These are phyloP conservation scores for Hysterium pulicare DNA, from an alignment of 2,329 filamentous ascomycete species.

Conservation along the genomic window DNA sequence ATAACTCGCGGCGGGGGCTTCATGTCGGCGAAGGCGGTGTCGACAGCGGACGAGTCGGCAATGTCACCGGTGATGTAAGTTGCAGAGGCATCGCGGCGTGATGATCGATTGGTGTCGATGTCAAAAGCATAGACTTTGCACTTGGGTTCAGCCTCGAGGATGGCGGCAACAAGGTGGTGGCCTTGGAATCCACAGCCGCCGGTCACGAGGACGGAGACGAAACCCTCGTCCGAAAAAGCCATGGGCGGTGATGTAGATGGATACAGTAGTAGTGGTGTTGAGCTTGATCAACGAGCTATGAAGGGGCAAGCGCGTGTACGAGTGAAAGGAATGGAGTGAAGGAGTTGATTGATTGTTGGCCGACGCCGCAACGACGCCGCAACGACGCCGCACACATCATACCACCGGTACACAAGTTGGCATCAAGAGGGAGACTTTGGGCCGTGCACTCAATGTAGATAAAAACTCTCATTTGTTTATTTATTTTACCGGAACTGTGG, in stretches of 20 bases:
- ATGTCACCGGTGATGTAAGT: conserved; percentile 13
- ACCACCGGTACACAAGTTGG: no score
- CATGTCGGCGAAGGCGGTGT: conserved; percentile 8
- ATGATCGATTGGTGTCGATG: conserved; percentile 9
- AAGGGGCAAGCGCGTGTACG: not conserved
- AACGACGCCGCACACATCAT: no score
- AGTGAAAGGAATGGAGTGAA: not conserved
- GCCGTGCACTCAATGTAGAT: no score
- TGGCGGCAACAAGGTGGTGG: conserved; percentile 8
- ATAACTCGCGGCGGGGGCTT: conserved; percentile 10
- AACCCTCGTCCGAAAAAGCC: conserved; percentile 2
- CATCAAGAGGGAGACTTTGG: no score
- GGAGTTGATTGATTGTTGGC: no score
- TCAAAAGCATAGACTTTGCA: conserved; percentile 11
- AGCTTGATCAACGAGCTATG: not conserved
- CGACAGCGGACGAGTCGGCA: conserved; percentile 4
- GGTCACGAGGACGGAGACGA: conserved; percentile 12
- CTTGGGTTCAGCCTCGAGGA: conserved; percentile 8
- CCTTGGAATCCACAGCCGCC: conserved; percentile 15
- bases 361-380: no score
- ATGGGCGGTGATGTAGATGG: conserved; percentile 3
- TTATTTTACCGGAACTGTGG: no score
- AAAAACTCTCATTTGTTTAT: no score
- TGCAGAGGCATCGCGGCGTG: conserved; percentile 7
- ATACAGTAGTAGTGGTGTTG: not conserved